Evolutionary conservation across 306 rosid species (phyloP), one percentile per base, ranked within the genome.

Genomic region (Luffa acutangula): DNA sequence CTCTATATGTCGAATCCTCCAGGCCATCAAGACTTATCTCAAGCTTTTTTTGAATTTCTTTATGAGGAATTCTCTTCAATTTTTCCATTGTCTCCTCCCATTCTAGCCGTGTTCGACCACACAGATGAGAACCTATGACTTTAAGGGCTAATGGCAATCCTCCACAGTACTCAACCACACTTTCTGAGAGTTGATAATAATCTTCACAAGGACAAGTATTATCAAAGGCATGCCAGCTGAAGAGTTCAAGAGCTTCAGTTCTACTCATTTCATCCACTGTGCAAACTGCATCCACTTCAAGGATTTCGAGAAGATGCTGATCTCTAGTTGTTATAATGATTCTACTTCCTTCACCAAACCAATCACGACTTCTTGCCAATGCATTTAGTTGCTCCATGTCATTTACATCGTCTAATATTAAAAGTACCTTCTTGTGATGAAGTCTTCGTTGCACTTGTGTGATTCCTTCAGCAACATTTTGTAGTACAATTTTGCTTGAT

Each of bases 61-160:
- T 25, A 25, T 25, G 31, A 25, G 31, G 31, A 25, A 25, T 25
- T 25, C 31, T 25, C n/a, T 81, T 3, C 1, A 87, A 56, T 45
- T 83, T 87, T 6, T 65, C 76, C 15, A 83, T 7, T 17, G 67
- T 59, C 17, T 59, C 69, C 59, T 2, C 5, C 87, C 90, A 87
- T 6, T 77, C 83, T 8, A 2, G 0, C 49, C 6, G 8, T 5
- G 21, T 53, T 59, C 87, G 81, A 1, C 56, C 43, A 4, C 0
- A 34, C 31, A 87, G 51, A 33, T 63, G 76, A 12, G 85, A 87
- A 0, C 90, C 90, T 66, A 76, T 49, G 2, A 76, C 81, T 77
- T 83, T 51, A 76, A 85, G 84, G 25, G 88, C 90, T 4, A 87
- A 36, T 3, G 88, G 90, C 0, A 87, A 4, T 12, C 88, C 88